These are phyloP conservation scores for Puccinia triticina DNA, from an alignment of 1,284 basidiomycete genomes.

Conservation along the genomic window DNA sequence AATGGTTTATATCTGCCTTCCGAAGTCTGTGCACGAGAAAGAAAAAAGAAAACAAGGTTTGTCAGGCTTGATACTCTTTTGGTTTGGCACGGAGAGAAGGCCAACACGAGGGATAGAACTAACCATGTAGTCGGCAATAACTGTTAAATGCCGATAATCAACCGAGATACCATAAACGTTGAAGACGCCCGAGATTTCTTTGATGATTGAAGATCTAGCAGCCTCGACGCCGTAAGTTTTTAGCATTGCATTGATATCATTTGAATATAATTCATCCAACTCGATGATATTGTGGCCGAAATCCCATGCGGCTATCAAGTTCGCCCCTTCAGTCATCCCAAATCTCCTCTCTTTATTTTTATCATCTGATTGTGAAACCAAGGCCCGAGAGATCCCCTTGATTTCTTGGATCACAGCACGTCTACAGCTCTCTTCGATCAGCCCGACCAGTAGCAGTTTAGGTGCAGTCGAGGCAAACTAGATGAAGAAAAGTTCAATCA, in stretches of 20 bases:
- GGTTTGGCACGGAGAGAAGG: not conserved
- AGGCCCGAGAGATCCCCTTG: slow-evolving; percentile 67
- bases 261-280: slow-evolving; percentile 82
- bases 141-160: slow-evolving; percentile 87
- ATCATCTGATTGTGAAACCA: slow-evolving; percentile 51
- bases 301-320: slow-evolving; percentile 87
- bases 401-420: slow-evolving; percentile 85
- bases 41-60: not conserved
- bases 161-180: slow-evolving; percentile 97
- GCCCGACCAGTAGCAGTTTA: slow-evolving; percentile 86
- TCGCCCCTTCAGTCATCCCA: slow-evolving; percentile 74
- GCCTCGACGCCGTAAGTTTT: slow-evolving; percentile 73
- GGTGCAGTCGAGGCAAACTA: slow-evolving; percentile 68
- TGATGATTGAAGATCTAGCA: slow-evolving; percentile 61
- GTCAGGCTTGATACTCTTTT: not conserved
- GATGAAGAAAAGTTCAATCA: slow-evolving; percentile 59
- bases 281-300: slow-evolving; percentile 80
- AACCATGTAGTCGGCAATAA: slow-evolving; percentile 99
- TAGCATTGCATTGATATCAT: slow-evolving; percentile 91
- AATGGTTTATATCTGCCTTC: slow-evolving; percentile 97
- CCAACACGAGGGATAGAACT: slow-evolving; percentile 57
- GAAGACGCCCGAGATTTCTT: slow-evolving; percentile 89
- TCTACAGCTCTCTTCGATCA: slow-evolving; percentile 81
- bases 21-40: slow-evolving; percentile 72
- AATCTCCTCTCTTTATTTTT: slow-evolving; percentile 55